Evolutionary conservation across 2,329 filamentous ascomycete species (phyloP), one percentile per base, ranked within the genome.

Genomic region (Coniochaeta prunicola): DNA sequence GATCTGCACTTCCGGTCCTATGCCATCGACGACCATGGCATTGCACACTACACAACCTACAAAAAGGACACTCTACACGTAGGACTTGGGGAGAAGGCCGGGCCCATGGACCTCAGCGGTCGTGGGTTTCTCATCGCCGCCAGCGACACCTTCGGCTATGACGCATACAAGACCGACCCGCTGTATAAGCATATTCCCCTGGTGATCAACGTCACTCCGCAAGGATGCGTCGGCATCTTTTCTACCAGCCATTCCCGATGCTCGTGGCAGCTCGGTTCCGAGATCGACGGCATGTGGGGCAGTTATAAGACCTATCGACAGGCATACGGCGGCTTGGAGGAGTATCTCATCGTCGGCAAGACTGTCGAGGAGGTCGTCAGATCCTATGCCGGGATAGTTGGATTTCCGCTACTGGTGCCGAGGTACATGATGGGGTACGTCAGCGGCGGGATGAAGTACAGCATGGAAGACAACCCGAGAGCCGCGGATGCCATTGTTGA

Each of bases 211-310:
- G 84, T 82, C 0, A 86, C 83, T 0, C 81, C 85, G 0, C 67
- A 80, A 2, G 87, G 86, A 0, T 87, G 83, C 56, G 79, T 90
- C 0, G 88, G 80, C 0, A 79, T 86, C 19, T 89, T 91, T 2
- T 28, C 45, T 2, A 50, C 45, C 24, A 15, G 12, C 4, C 85
- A 90, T 66, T 77, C 80, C 0, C 75, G 87, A 57, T 87, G 85
- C 0, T 80, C 79, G 17, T 90, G 86, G 75, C 82, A 81, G 9
- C 77, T 91, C 8, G 88, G 88, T 2, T 83, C 84, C 1, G 88
- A 91, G 69, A 87, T 91, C 71, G 88, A 91, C 66, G 87, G 88
- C 30, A 81, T 90, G 73, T 91, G 87, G 86, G 88, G 88, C 0
- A 82, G 81, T 59, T 90, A 85, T 79, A 90, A 90, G 69, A 85